phyloP scores from a whole-genome alignment of 768 basidiomycete species.

The Pleurotus cornucopiae region DNA sequence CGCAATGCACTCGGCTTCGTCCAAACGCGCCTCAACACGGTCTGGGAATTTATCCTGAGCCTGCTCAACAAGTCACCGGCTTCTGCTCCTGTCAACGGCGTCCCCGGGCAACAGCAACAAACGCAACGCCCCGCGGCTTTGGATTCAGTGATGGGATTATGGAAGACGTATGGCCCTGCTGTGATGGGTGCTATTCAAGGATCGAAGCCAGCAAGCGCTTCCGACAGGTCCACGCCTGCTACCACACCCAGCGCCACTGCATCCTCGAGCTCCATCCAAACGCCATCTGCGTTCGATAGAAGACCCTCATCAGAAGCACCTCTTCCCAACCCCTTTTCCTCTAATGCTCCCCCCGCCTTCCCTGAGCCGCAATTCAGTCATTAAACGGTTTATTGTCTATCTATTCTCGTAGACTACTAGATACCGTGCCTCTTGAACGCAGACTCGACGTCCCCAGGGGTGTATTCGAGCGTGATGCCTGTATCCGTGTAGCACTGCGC shows the following conservation, averaged over 20 bases:
- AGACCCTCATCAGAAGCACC: constrained; percentile 4
- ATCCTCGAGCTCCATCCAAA: constrained; percentile 16
- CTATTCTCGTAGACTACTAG: not conserved
- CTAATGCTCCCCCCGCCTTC: constrained; percentile 27
- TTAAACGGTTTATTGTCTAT: constrained; percentile 1
- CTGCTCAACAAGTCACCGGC: constrained; percentile 35
- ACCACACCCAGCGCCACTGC: constrained; percentile 13
- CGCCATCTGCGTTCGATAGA: not conserved
- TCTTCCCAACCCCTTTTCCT: constrained; percentile 11
- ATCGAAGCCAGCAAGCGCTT: constrained; percentile 7
- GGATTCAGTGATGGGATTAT: constrained; percentile 32
- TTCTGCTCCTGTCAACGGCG: constrained; percentile 16
- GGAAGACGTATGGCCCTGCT: constrained; percentile 36
- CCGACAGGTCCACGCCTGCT: constrained; percentile 7
- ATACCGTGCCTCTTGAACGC: constrained; percentile 58
- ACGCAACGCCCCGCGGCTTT: constrained; percentile 13
- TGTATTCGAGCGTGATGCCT: constrained; percentile 72
- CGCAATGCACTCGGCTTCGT: constrained; percentile 50
- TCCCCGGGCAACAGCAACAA: constrained; percentile 18
- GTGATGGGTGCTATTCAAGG: constrained; percentile 28
- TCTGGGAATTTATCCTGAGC: constrained; percentile 45
- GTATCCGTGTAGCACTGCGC: constrained; percentile 75
- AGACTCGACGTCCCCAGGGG: constrained; percentile 66
- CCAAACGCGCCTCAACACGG: constrained; percentile 41
- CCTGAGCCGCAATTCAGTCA: constrained; percentile 31